Base-by-base conservation (phyloP, 257 asterid genomes). In the Misopates orontium region DNA sequence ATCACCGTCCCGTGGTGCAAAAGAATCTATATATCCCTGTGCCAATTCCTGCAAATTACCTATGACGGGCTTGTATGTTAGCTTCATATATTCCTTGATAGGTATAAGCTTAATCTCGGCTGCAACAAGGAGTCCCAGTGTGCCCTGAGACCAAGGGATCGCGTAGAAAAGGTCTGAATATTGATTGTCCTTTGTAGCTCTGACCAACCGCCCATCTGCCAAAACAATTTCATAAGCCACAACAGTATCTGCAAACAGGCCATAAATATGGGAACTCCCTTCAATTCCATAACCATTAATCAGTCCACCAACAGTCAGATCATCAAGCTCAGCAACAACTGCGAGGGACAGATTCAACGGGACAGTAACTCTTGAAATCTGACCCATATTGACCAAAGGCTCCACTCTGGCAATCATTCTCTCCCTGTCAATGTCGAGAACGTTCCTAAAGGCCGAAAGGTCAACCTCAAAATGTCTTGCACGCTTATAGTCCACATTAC, bases 81-180 rank as follows among this genome's bases (percentile, higher is more conserved):
- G 44, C 81, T 56, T 90, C 98, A 93, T 93, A 75, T 93, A 93
- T 61, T 93, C 98, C 77, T 90, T 87, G 16, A 93, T 14, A 15
- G 86, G 96, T 62, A 93, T 85, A 41, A 93, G 98, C 88, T 89
- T 92, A 75, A 92, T 92, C 87, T 92, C 96, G 17, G 98, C 98
- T 16, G 98, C 80, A 57, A 89, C 96, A 12, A 92, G 96, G 53
- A 92, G 89, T 41, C 97, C 98, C 8, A 91, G 76, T n/a, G 98
- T 91, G 28, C 98, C 98, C 69, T 92, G 98, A 73, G 98, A 92
- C 98, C 98, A 92, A 1, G 98, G 98, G 70, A 92, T 80, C 20
- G 95, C 88, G 74, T 93, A 90, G 72, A 85, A 93, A 20, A 87
- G 95, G 68, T 92, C 98, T 5, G 98, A 80, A 71, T 76, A 89